Percentiles rank a stretch among this genome's conserved stretches.
These are phyloP conservation scores for Gliomastix tumulicola DNA, from an alignment of 2,329 filamentous ascomycete species.

Conservation along the genomic window DNA sequence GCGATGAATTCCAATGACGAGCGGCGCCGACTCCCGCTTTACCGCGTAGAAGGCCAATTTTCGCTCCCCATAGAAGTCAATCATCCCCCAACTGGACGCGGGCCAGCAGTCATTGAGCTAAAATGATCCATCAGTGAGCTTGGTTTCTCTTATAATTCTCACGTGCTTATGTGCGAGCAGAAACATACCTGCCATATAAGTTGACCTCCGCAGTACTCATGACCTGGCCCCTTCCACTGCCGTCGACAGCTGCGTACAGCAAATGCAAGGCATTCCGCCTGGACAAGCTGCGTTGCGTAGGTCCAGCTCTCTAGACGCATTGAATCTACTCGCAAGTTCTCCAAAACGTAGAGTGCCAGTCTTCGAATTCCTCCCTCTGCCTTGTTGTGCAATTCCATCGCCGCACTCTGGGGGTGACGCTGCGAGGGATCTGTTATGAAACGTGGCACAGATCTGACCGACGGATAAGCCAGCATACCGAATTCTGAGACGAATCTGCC, in stretches of 20 bases:
- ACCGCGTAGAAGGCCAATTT: slow-evolving; percentile 10
- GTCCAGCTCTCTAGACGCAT: slow-evolving; percentile 64
- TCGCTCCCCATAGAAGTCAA: slow-evolving; percentile 8
- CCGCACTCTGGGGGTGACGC: slow-evolving; percentile 59
- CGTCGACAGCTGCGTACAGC: slow-evolving; percentile 47
- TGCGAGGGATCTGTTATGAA: slow-evolving; percentile 51
- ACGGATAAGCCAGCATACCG: slow-evolving; percentile 59
- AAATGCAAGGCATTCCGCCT: slow-evolving; percentile 37
- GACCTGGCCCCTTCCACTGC: slow-evolving; percentile 50
- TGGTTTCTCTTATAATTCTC: too few relatives aligned
- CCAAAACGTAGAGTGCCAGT: slow-evolving; percentile 64
- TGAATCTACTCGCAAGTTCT: slow-evolving; percentile 51
- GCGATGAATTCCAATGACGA: background rate
- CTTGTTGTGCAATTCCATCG: slow-evolving; percentile 74
- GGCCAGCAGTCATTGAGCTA: slow-evolving; percentile 59
- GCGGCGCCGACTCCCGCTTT: slow-evolving; percentile 1
- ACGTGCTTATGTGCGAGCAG: too few relatives aligned
- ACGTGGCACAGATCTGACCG: slow-evolving; percentile 60
- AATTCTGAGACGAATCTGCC: slow-evolving; percentile 78
- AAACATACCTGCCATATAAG: slow-evolving; percentile 47
- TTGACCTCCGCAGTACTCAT: slow-evolving; percentile 52
- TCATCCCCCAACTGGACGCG: slow-evolving; percentile 1
- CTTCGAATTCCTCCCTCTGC: slow-evolving; percentile 66
- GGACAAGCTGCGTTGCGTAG: slow-evolving; percentile 50
- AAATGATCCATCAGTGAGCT: too few relatives aligned